phyloP scores from a whole-genome alignment of 257 asterid genomes.

The Salvia miltiorrhiza region DNA sequence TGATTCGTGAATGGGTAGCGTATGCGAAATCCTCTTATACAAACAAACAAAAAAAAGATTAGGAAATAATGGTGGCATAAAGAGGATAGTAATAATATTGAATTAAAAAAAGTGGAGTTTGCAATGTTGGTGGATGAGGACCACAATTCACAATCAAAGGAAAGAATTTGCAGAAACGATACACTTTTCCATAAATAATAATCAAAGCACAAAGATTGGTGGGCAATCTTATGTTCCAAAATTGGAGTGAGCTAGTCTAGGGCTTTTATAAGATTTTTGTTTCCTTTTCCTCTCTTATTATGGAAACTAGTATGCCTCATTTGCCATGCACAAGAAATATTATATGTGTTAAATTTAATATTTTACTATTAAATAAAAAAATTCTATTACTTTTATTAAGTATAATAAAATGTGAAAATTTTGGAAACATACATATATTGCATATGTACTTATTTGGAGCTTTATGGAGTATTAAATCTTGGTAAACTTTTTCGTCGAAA shows the following conservation, averaged over 20 bases:
- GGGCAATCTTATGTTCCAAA: neutral
- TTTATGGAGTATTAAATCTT: too few species aligned
- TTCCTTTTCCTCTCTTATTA: neutral
- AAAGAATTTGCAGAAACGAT: conserved; percentile 19
- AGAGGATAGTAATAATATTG: neutral
- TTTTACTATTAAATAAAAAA: too few species aligned
- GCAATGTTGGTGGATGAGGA: conserved; percentile 22
- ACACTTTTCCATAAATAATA: neutral
- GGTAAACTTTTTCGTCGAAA: too few species aligned
- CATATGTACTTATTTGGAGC: too few species aligned
- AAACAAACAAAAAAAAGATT: neutral
- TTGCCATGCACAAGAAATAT: too few species aligned
- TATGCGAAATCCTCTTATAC: conserved; percentile 26
- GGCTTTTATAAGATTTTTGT: neutral
- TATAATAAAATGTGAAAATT: too few species aligned
- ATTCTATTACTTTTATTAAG: too few species aligned
- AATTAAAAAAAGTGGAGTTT: conserved; percentile 20
- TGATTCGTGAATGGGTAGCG: conserved; percentile 29
- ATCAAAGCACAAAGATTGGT: neutral
- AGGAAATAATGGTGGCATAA: neutral
- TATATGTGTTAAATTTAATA: too few species aligned
- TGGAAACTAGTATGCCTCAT: too few species aligned
- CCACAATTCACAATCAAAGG: conserved; percentile 5
- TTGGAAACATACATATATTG: too few species aligned
- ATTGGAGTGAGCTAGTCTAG: neutral